Evolutionary conservation across 129 eudicot species (phyloP).

Genomic region (Lactuca sativa): DNA sequence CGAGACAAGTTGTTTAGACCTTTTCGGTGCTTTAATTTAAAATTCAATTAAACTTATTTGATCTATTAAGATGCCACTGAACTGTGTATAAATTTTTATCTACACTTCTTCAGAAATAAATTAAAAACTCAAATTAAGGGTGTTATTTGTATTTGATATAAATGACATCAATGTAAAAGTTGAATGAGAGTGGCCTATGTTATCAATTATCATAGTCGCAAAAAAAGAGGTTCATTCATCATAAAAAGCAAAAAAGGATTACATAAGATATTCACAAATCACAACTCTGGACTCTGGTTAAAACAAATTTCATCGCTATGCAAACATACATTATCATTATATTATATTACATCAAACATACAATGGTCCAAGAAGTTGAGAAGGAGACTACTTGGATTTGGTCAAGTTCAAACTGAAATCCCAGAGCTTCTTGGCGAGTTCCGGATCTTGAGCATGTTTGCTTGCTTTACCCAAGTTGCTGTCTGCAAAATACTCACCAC

Average conservation of each 20-base stretch:
- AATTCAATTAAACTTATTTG: no score
- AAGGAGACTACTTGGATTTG: not conserved
- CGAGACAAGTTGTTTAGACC: no score
- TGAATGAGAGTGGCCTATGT: no score
- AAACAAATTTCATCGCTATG: not conserved
- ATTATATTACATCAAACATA: not conserved
- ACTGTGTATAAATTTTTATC: no score
- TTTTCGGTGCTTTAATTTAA: no score
- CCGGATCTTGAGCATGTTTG: constrained; percentile 52
- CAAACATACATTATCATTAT: not conserved
- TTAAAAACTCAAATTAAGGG: no score
- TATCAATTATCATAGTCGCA: not conserved
- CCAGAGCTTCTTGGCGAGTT: constrained; percentile 70
- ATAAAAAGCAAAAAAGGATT: no score
- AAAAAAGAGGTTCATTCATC: not conserved
- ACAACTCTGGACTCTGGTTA: not conserved
- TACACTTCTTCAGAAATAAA: no score
- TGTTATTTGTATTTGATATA: no score
- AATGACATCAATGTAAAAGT: no score
- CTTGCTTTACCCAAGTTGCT: constrained; percentile 45
- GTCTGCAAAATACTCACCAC: constrained; percentile 72
- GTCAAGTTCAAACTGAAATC: constrained; percentile 53
- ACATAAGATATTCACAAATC: not conserved
- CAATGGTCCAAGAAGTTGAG: not conserved
- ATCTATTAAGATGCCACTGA: not conserved